A percentile compares a stretch with the other conserved stretches of the same genome.
Evolutionary conservation across 2,329 filamentous ascomycete species (phyloP).

Genomic region (Ambrosiella xylebori): DNA sequence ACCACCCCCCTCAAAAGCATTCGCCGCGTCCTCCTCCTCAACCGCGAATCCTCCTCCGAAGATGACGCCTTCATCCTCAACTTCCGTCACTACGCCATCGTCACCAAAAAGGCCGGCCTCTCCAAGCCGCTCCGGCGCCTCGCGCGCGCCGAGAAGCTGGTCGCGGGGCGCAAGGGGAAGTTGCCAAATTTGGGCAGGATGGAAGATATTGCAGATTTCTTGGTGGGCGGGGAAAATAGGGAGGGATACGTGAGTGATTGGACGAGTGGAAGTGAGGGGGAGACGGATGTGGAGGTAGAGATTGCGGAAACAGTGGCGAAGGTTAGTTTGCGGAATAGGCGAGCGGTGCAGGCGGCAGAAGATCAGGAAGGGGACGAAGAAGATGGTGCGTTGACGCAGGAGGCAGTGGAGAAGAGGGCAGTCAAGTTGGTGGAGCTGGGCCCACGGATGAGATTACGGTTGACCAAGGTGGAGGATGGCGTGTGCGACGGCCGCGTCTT

Average conservation of each 20-base stretch:
- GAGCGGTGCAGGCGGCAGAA: constrained; percentile 30
- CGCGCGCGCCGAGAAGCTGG: constrained; percentile 67
- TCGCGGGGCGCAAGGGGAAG: constrained; percentile 39
- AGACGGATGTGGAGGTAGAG: constrained; percentile 72
- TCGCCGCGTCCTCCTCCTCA: constrained; percentile 73
- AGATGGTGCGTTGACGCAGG: constrained; percentile 17
- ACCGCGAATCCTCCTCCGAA: constrained; percentile 49
- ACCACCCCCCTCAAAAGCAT: constrained; percentile 82
- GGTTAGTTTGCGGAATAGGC: constrained; percentile 22
- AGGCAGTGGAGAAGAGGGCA: constrained; percentile 61
- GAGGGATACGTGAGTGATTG: constrained; percentile 72
- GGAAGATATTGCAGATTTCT: constrained; percentile 85
- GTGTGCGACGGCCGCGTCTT: constrained; percentile 77
- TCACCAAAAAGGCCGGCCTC: constrained; percentile 68
- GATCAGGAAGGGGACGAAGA: background rate
- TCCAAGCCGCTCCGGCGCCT: constrained; percentile 70
- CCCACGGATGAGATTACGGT: constrained; percentile 68
- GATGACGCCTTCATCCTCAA: constrained; percentile 64
- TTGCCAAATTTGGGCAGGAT: constrained; percentile 82
- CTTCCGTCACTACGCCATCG: constrained; percentile 88
- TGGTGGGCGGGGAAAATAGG: constrained; percentile 64
- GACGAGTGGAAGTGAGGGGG: constrained; percentile 74
- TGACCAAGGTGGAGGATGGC: constrained; percentile 94
- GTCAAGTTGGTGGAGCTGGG: constrained; percentile 88
- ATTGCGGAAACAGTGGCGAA: constrained; percentile 50